phyloP scores from a whole-genome alignment of 1,284 basidiomycete species.

The Cutaneotrichosporon mucoides region DNA sequence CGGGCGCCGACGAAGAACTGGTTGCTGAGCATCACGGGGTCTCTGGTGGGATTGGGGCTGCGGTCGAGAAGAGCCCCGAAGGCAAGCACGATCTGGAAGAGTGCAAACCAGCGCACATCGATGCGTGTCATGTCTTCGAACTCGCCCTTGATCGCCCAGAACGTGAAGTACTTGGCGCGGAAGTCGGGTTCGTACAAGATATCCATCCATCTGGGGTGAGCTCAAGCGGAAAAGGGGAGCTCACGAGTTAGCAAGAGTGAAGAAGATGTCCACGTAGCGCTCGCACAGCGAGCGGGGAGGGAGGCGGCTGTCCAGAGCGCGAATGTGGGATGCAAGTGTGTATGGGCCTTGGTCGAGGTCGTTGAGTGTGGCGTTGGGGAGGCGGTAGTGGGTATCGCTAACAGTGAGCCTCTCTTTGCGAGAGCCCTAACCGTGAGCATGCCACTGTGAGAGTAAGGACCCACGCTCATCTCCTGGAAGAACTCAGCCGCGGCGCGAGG shows the following conservation, averaged over 20 bases:
- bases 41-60: constrained; percentile 7
- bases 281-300: constrained; percentile 26
- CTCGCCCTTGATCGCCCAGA: constrained; percentile 27
- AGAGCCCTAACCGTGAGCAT: background rate
- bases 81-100: constrained; percentile 33
- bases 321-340: constrained; percentile 21
- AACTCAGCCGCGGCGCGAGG: constrained; percentile 26
- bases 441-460: background rate
- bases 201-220: constrained; percentile 25
- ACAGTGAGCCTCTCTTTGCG: constrained; percentile 11
- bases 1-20: constrained; percentile 26
- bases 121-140: constrained; percentile 25
- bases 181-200: constrained; percentile 34
- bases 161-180: constrained; percentile 19
- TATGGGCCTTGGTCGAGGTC: constrained; percentile 9
- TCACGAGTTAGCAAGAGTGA: constrained; percentile 29
- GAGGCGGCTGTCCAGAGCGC: constrained; percentile 22
- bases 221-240: background rate
- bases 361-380: background rate
- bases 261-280: constrained; percentile 24
- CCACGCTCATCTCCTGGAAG: constrained; percentile 17
- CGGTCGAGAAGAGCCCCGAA: constrained; percentile 30
- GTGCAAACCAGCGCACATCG: constrained; percentile 32
- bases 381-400: constrained; percentile 17
- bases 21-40: constrained; percentile 23